A percentile compares a stretch with the other conserved stretches of the same genome.
Evolutionary conservation across 1,139 yeast species (phyloP).

Genomic region (Candida albicans): DNA sequence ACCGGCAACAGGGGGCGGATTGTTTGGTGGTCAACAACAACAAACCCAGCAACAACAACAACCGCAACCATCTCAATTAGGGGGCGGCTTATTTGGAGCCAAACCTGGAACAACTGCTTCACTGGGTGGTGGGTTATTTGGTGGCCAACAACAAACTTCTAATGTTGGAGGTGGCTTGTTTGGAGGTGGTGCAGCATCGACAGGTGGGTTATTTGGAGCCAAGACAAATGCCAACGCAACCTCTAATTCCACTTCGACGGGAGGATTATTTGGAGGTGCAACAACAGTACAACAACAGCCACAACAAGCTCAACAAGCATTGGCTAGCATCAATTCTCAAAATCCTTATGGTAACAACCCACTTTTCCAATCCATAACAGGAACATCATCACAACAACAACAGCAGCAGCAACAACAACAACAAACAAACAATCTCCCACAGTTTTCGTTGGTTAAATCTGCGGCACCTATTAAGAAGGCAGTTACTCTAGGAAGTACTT

Average conservation of each 20-base stretch:
- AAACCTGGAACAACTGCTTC: conserved; percentile 16
- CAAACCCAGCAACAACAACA: conserved; percentile 13
- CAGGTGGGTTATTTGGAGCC: conserved; percentile 34
- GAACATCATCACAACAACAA: conserved; percentile 19
- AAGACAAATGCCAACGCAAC: conserved; percentile 13
- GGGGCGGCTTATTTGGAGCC: conserved; percentile 20
- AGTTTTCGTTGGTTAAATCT: conserved; percentile 50
- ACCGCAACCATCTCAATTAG: conserved; percentile 17
- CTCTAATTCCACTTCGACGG: conserved; percentile 11
- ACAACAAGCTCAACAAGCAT: conserved; percentile 28
- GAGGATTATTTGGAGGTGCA: conserved; percentile 36
- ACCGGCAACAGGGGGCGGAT: conserved; percentile 22
- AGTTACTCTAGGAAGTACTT: conserved; percentile 60
- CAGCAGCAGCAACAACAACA: conserved; percentile 17
- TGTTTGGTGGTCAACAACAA: conserved; percentile 34
- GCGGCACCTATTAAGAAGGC: conserved; percentile 50
- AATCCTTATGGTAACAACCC: conserved; percentile 79
- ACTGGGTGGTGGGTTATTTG: conserved; percentile 26
- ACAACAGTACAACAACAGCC: conserved; percentile 19
- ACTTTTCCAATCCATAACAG: conserved; percentile 49
- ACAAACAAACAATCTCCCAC: conserved; percentile 32
- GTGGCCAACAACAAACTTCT: conserved; percentile 14
- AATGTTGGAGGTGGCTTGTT: conserved; percentile 18
- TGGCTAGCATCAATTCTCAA: conserved; percentile 50
- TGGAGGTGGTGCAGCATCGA: conserved; percentile 12